Evolutionary conservation across 768 basidiomycete species (phyloP).

Genomic region (Multifurca ochricompacta): DNA sequence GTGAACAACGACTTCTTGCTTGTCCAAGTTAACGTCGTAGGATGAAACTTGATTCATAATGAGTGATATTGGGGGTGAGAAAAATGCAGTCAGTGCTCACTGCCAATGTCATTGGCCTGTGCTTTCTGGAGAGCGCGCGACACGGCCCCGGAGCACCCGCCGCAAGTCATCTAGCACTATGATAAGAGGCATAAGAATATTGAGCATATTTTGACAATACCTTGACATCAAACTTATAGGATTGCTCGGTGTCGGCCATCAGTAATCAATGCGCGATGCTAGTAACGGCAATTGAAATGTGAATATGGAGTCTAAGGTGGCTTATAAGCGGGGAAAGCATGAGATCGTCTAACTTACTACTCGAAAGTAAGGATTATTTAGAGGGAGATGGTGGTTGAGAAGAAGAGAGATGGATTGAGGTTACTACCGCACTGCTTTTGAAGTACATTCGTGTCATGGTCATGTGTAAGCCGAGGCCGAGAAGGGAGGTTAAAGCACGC

Average conservation of each 20-base stretch:
- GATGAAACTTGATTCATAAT: slow-evolving; percentile 35
- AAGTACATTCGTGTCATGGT: background rate
- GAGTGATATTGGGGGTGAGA: slow-evolving; percentile 21
- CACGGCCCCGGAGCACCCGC: slow-evolving; percentile 80
- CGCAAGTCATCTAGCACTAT: slow-evolving; percentile 69
- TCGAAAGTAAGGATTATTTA: background rate
- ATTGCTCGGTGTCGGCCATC: slow-evolving; percentile 29
- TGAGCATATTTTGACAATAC: slow-evolving; percentile 29
- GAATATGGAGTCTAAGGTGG: background rate
- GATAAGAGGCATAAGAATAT: background rate
- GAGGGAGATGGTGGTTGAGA: slow-evolving; percentile 2
- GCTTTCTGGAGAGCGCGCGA: slow-evolving; percentile 65
- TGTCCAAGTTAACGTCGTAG: slow-evolving; percentile 57
- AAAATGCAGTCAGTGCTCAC: slow-evolving; percentile 1
- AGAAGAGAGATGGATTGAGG: background rate
- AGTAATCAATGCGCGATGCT: background rate
- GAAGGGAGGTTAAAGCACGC: background rate
- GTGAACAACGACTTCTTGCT: slow-evolving; percentile 65
- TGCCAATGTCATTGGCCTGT: slow-evolving; percentile 26
- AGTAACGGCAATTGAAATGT: slow-evolving; percentile 1
- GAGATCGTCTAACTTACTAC: background rate
- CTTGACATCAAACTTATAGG: slow-evolving; percentile 81
- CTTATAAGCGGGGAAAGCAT: background rate
- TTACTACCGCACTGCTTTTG: too few species aligned
- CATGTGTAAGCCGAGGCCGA: background rate